Base-by-base conservation (phyloP, 352 stramenopile genomes). In the Thalassiosira ordinaria region DNA sequence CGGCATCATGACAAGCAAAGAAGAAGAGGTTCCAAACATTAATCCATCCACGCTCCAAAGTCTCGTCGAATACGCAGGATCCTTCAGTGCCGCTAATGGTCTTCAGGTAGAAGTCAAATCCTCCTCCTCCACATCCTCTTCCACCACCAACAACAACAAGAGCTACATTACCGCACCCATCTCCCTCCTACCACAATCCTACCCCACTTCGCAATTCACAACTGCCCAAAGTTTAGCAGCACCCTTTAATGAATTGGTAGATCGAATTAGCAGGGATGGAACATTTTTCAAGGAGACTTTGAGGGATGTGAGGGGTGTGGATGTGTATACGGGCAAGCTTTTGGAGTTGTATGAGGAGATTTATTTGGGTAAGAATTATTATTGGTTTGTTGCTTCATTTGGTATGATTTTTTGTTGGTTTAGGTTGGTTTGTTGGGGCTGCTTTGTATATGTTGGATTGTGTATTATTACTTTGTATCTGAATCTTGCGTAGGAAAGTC, bases 111-210 rank as follows among this genome's bases (percentile, higher is more conserved):
- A 93, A 74, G 31, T 53, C 18, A 26, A 63, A 41, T n/a, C 39
- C 29, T 29, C 60, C 5, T 33, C 26, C 11, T 51, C 63, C n/a
- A n/a, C 3, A 11, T 57, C 37, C 8, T 39, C 26, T 27, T 16
- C 11, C 1, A 52, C 35, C 11, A 68, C 2, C 59, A n/a, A n/a
- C n/a, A n/a, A n/a, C n/a, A 22, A 1, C 49, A 46, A n/a, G 13
- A 44, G 61, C 16, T 78, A 82, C 64, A 65, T 80, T 64, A 68
- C 73, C 66, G 89, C 89, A 4, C 89, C 89, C 31, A 89, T 92
- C 59, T 94, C 89, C 8, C 64, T 94, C 1, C 64, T 94, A 3
- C 89, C 89, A 5, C 89, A 92, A 62, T 76, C 81, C 4, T 93
- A 89, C 70, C 87, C 87, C 6, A 52, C 49, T 16, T 60, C 78